Conservation (phyloP, 2,329 filamentous ascomycete genomes). For the Emmonsia crescens region DNA sequence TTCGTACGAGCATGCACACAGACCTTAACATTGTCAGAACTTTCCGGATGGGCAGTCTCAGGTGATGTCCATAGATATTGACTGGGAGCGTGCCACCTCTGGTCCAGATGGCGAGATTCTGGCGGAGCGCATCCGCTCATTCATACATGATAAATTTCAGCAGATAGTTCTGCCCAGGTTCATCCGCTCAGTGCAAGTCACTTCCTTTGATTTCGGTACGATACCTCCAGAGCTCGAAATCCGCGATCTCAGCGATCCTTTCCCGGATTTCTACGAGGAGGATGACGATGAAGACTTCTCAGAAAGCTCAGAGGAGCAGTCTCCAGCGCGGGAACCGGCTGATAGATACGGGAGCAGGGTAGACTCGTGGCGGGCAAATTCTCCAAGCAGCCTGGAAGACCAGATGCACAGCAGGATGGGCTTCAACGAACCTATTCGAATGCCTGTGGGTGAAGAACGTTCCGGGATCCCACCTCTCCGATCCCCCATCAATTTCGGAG, state of each 20-base stretch:
- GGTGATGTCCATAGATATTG: conserved; percentile 91
- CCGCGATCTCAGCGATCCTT: conserved; percentile 91
- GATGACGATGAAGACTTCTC: conserved; percentile 42
- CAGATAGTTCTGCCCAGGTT: conserved; percentile 82
- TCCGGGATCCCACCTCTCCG: conserved; percentile 23
- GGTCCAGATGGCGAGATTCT: conserved; percentile 78
- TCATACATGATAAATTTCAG: conserved; percentile 94
- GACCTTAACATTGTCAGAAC: neutral
- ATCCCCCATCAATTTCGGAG: conserved; percentile 26
- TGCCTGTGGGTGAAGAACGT: conserved; percentile 21
- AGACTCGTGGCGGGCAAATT: conserved; percentile 8
- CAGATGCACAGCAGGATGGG: conserved; percentile 21
- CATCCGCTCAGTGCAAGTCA: conserved; percentile 90
- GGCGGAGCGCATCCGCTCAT: conserved; percentile 76
- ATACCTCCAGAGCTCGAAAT: conserved; percentile 77
- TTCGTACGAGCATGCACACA: neutral
- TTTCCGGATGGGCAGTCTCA: conserved; percentile 13
- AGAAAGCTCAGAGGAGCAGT: conserved; percentile 25
- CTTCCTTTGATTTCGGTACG: conserved; percentile 83
- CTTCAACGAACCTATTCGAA: conserved; percentile 20
- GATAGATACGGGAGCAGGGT: conserved; percentile 1
- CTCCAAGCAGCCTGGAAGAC: conserved; percentile 1
- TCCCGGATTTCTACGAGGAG: conserved; percentile 92
- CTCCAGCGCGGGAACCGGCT: neutral
- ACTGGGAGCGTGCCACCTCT: conserved; percentile 86